These are phyloP conservation scores for Torulaspora globosa DNA, from an alignment of 1,139 yeast species.

Conservation along the genomic window DNA sequence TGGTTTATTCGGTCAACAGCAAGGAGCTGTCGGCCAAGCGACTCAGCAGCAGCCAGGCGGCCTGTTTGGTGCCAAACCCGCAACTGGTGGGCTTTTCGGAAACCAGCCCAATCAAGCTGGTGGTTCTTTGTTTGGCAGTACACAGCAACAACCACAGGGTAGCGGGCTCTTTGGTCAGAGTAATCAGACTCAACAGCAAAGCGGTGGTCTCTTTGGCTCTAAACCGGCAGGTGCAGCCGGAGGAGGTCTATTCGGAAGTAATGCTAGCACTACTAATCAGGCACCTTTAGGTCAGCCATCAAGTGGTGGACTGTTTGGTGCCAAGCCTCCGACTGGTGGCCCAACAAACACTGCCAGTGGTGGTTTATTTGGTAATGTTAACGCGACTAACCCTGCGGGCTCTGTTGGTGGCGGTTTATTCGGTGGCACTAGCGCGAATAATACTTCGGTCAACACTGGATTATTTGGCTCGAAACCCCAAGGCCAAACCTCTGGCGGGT, in stretches of 20 bases:
- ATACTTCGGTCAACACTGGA: conserved; percentile 30
- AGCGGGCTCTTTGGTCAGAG: conserved; percentile 14
- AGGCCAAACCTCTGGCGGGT: conserved; percentile 23
- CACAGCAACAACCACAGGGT: conserved; percentile 12
- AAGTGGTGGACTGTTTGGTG: conserved; percentile 34
- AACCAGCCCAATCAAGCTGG: conserved; percentile 17
- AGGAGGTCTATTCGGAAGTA: conserved; percentile 25
- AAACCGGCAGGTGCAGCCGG: conserved; percentile 18
- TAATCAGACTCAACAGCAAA: conserved; percentile 10
- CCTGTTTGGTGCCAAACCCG: conserved; percentile 33
- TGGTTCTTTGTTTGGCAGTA: conserved; percentile 38
- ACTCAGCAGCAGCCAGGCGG: conserved; percentile 25
- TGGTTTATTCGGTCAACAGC: conserved; percentile 31
- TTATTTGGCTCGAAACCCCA: conserved; percentile 39
- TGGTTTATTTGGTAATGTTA: conserved; percentile 36
- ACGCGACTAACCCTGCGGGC: conserved; percentile 7
- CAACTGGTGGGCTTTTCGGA: conserved; percentile 39
- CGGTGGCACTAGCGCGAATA: conserved; percentile 28
- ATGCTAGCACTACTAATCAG: conserved; percentile 13
- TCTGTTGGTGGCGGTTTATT: conserved; percentile 34
- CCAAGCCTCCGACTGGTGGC: conserved; percentile 28
- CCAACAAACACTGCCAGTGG: conserved; percentile 29
- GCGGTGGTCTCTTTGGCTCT: conserved; percentile 24
- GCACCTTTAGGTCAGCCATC: conserved; percentile 10
- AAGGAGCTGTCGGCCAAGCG: conserved; percentile 28